Percentiles rank a stretch among this genome's conserved stretches.
phyloP scores from a whole-genome alignment of 148 eudicot genomes.

The Vaccinium darrowii region DNA sequence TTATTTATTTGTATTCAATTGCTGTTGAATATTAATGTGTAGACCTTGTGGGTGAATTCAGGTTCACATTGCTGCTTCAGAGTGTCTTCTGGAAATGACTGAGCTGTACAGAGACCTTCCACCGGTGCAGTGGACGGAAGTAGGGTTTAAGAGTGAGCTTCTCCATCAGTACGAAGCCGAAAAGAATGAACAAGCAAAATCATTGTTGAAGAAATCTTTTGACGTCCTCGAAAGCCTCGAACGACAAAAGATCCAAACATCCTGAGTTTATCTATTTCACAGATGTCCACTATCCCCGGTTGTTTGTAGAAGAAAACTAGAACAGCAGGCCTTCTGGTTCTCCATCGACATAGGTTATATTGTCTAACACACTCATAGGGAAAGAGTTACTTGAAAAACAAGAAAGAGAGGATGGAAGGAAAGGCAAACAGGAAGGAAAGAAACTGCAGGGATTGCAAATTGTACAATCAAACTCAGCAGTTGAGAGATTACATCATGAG shows the following conservation, averaged over 20 bases:
- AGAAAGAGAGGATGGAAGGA: neutral
- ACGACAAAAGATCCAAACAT: neutral
- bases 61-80: slow-evolving; percentile 83
- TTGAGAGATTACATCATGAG: too few relatives aligned
- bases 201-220: slow-evolving; percentile 56
- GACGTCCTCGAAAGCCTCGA: slow-evolving; percentile 51
- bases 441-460: slow-evolving; percentile 3
- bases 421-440: neutral
- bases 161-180: slow-evolving; percentile 53
- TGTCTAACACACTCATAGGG: neutral
- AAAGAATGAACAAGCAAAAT: slow-evolving; percentile 82
- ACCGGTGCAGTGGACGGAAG: slow-evolving; percentile 32
- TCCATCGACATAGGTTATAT: neutral
- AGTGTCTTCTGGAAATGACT: slow-evolving; percentile 66
- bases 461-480: neutral
- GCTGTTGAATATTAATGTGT: neutral
- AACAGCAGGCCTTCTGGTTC: neutral
- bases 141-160: slow-evolving; percentile 53
- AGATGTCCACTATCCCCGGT: neutral
- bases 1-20: neutral
- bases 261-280: neutral
- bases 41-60: slow-evolving; percentile 15
- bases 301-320: neutral
- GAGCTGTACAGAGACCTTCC: slow-evolving; percentile 39
- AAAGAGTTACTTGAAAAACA: neutral